Base-by-base conservation (phyloP, 2,329 filamentous ascomycete genomes). In the Aspergillus pseudoglaucus region DNA sequence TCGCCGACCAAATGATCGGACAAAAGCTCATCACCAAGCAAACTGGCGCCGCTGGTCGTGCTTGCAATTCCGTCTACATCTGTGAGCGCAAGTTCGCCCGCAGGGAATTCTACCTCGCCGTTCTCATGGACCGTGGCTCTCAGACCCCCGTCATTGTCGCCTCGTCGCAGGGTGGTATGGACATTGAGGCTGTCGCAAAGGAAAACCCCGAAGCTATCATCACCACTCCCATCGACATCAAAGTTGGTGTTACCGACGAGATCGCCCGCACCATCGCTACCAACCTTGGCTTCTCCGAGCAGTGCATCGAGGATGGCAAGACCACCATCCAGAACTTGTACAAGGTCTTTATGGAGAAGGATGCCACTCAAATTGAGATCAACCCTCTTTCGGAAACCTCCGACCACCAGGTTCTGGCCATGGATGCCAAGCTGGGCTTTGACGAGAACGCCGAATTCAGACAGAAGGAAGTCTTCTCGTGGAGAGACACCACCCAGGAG, bases 21-120 rank as follows among this genome's bases (percentile, higher is more conserved):
- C 91, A 98, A 79, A 96, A 96, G 77, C 89, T 98, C 74, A 83
- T 98, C 75, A 98, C 93, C 73, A 98, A 98, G 84, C 93, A 98
- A 80, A 98, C 93, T 50, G 93, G 93, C 71, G 88, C 91, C 61
- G 82, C 75, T 62, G 93, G 93, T 68, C 89, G 93, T 71, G 83
- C 95, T 70, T 98, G 93, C 82, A 97, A 88, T 75, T 82, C 90
- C 56, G 93, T 98, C 69, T 97, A 95, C 80, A 97, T 98, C 70
- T 95, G 91, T 76, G 93, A 98, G 82, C 90, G 93, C 81, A 98
- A 98, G 80, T 98, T 96, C 68, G 93, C 93, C 62, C 90, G 93
- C 60, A 87, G 93, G 68, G 93, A 98, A 76, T 98, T 98, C 79
- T 98, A 98, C 80, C 85, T 98, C 50, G 93, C 93, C 65, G 86